phyloP scores from a whole-genome alignment of 805 yeast genomes.

The Metschnikowia cubensis region DNA sequence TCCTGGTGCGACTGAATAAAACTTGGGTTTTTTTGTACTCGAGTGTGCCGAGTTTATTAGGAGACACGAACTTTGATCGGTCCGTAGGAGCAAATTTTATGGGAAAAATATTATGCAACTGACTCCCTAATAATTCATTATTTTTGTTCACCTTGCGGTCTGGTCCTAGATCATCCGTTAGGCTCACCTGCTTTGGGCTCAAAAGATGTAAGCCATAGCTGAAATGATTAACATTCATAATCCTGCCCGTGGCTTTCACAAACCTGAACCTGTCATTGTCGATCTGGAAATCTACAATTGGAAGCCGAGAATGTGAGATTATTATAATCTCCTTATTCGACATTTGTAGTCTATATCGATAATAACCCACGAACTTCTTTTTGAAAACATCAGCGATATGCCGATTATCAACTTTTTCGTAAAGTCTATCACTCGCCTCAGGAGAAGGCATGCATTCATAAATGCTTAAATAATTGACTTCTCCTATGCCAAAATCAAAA shows the following conservation, averaged over 20 bases:
- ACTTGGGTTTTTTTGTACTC: constrained; percentile 7
- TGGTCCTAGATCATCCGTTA: constrained; percentile 10
- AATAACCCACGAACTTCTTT: constrained; percentile 8
- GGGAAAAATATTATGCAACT: constrained; percentile 4
- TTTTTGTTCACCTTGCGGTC: constrained; percentile 8
- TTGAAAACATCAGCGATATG: constrained; percentile 11
- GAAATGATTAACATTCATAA: constrained; percentile 3
- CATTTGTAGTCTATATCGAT: constrained; percentile 11
- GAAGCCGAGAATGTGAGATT: constrained; percentile 10
- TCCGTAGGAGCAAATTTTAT: background rate
- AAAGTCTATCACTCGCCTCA: constrained; percentile 12
- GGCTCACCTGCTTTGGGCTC: constrained; percentile 7
- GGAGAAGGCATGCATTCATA: constrained; percentile 12
- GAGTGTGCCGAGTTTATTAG: constrained; percentile 8
- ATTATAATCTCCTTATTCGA: constrained; percentile 7
- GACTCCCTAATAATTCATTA: constrained; percentile 10
- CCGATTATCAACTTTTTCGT: constrained; percentile 9
- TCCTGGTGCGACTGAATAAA: constrained; percentile 12
- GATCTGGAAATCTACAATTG: constrained; percentile 11
- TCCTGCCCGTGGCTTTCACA: constrained; percentile 3
- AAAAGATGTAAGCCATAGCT: constrained; percentile 11
- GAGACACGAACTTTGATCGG: constrained; percentile 7
- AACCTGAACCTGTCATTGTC: constrained; percentile 11
- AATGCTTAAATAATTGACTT: constrained; percentile 7
- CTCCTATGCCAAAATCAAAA: constrained; percentile 9